These are phyloP conservation scores for Phylloporus arenicola DNA, from an alignment of 768 basidiomycete genomes.

Conservation along the genomic window DNA sequence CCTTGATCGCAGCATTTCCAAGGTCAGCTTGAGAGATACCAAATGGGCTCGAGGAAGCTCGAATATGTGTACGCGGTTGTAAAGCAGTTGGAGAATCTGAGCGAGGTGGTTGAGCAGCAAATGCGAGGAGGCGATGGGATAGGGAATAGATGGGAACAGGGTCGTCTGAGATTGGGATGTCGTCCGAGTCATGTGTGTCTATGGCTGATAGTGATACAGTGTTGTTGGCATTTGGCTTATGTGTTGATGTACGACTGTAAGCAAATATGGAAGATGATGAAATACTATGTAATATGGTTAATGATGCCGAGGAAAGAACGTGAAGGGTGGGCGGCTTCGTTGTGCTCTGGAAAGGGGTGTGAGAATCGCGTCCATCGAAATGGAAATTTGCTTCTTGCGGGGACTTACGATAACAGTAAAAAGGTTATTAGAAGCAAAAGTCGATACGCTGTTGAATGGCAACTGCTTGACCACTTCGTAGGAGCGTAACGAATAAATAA, in stretches of 20 bases:
- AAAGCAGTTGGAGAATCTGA: conserved; percentile 19
- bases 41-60: conserved; percentile 24
- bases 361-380: neutral
- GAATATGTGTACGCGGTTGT: conserved; percentile 19
- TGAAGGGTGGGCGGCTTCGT: conserved; percentile 49
- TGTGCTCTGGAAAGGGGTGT: conserved; percentile 43
- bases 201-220: conserved; percentile 37
- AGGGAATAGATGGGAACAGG: conserved; percentile 55
- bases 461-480: conserved; percentile 50
- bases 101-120: conserved; percentile 39
- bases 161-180: conserved; percentile 9
- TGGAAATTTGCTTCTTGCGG: neutral
- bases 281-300: conserved; percentile 37
- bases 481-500: conserved; percentile 42
- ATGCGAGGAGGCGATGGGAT: conserved; percentile 58
- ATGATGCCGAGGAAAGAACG: conserved; percentile 51
- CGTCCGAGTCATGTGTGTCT: conserved; percentile 20
- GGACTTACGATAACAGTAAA: conserved; percentile 56
- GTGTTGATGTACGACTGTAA: conserved; percentile 35
- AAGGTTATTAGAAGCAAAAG: conserved; percentile 41
- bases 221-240: conserved; percentile 33
- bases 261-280: conserved; percentile 41
- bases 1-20: conserved; percentile 50
- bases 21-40: conserved; percentile 44
- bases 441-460: conserved; percentile 36